Evolutionary conservation across 202 grass and related monocot genomes (phyloP).

Genomic region (Sporobolus alterniflorus): DNA sequence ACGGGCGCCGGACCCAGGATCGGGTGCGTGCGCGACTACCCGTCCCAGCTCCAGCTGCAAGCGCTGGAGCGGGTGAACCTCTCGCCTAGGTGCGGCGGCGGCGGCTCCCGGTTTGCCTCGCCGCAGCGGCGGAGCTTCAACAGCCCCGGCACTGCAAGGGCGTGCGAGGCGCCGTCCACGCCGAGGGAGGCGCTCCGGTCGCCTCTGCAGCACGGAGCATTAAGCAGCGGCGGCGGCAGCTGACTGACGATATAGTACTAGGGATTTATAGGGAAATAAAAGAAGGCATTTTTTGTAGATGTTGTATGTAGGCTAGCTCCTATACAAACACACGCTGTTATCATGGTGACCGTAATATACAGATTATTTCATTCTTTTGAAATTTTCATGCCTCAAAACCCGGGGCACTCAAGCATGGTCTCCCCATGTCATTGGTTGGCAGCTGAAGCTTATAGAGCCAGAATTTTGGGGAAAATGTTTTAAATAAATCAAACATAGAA

Average conservation of each 20-base stretch:
- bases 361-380: slow-evolving; percentile 36
- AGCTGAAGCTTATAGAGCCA: too few relatives aligned
- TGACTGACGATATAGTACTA: slow-evolving; percentile 15
- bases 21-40: slow-evolving; percentile 90
- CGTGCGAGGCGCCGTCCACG: slow-evolving; percentile 19
- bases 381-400: neutral
- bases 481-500: too few relatives aligned
- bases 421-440: neutral
- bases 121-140: slow-evolving; percentile 46
- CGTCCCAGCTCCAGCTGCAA: slow-evolving; percentile 73
- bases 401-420: too few relatives aligned
- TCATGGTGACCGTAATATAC: neutral
- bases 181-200: slow-evolving; percentile 43
- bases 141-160: neutral
- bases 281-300: too few relatives aligned
- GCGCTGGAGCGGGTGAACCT: slow-evolving; percentile 84
- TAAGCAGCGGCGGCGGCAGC: neutral
- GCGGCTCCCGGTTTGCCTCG: slow-evolving; percentile 42
- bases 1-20: slow-evolving; percentile 84
- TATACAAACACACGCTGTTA: too few relatives aligned
- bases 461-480: too few relatives aligned
- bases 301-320: too few relatives aligned
- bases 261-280: too few relatives aligned
- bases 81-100: slow-evolving; percentile 58
- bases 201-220: slow-evolving; percentile 38